Percentiles rank a stretch among this genome's conserved stretches.
Conservation (phyloP, 2,329 filamentous ascomycete genomes). For the Meredithiella fracta region DNA sequence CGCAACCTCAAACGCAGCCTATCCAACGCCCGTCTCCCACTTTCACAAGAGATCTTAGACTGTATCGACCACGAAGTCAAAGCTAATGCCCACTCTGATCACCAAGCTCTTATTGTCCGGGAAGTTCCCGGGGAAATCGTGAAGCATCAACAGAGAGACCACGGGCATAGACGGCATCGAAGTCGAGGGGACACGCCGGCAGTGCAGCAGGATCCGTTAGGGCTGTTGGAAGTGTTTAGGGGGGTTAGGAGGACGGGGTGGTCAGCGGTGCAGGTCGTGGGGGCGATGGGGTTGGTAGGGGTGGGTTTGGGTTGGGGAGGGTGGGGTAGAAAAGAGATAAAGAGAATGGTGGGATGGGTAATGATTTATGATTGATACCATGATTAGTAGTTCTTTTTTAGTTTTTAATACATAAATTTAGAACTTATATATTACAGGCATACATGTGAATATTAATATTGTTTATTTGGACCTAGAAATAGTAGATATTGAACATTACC, state of each 20-base stretch:
- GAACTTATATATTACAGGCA: too few relatives aligned
- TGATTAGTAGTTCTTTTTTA: too few relatives aligned
- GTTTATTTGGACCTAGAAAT: too few relatives aligned
- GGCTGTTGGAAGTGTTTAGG: conserved; percentile 6
- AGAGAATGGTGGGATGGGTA: not conserved
- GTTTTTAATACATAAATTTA: too few relatives aligned
- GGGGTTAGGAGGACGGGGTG: conserved; percentile 10
- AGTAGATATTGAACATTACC: too few relatives aligned
- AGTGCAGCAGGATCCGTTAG: conserved; percentile 13
- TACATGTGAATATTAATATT: too few relatives aligned
- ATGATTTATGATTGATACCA: not conserved
- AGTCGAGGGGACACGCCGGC: not conserved
- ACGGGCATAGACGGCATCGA: not conserved
- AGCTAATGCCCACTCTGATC: conserved; percentile 46
- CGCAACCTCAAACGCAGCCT: conserved; percentile 63
- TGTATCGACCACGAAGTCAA: conserved; percentile 50
- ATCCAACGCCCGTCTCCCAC: conserved; percentile 52
- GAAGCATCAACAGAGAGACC: not conserved
- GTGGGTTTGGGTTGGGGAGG: conserved; percentile 8
- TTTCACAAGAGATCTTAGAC: conserved; percentile 46
- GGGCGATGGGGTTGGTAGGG: conserved; percentile 8
- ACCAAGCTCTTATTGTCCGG: conserved; percentile 43
- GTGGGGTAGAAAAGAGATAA: not conserved
- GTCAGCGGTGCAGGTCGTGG: conserved; percentile 13
- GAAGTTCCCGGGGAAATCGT: not conserved